phyloP scores from a whole-genome alignment of 1,139 yeast species.

The Kluyveromyces marxianus region DNA sequence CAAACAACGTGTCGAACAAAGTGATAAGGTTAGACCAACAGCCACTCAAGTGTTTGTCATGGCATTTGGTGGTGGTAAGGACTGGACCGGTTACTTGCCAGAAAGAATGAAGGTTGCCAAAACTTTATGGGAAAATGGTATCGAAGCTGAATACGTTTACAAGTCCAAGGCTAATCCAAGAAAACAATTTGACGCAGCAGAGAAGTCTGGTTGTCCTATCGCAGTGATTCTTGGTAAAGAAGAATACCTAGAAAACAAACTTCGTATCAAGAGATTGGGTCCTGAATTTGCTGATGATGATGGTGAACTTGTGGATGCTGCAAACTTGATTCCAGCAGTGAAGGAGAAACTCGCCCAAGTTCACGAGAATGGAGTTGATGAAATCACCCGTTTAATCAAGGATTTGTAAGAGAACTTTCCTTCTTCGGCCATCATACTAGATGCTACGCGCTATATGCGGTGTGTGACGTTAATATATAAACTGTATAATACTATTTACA shows the following conservation, averaged over 20 bases:
- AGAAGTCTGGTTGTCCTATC: constrained; percentile 81
- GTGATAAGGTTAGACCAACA: constrained; percentile 62
- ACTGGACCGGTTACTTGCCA: constrained; percentile 83
- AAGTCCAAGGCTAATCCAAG: constrained; percentile 89
- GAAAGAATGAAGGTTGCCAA: constrained; percentile 87
- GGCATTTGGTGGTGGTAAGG: constrained; percentile 98
- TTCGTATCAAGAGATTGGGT: constrained; percentile 81
- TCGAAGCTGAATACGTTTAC: constrained; percentile 84
- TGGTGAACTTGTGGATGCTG: constrained; percentile 68
- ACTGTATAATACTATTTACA: constrained; percentile 55
- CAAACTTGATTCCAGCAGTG: constrained; percentile 50
- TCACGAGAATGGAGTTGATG: constrained; percentile 39
- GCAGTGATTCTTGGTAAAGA: constrained; percentile 95
- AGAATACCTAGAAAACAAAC: constrained; percentile 67
- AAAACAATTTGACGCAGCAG: constrained; percentile 97
- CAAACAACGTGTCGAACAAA: constrained; percentile 59
- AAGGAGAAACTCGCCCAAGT: constrained; percentile 42
- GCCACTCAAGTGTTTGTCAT: constrained; percentile 89
- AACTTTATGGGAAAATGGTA: constrained; percentile 77
- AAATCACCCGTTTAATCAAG: constrained; percentile 52
- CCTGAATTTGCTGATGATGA: constrained; percentile 84
- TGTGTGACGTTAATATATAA: constrained; percentile 24
- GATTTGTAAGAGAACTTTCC: constrained; percentile 34
- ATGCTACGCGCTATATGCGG: constrained; percentile 55
- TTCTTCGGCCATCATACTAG: constrained; percentile 26